These are phyloP conservation scores for Nannochloropsis gaditana DNA, from an alignment of 108 stramenopile species.

Conservation along the genomic window DNA sequence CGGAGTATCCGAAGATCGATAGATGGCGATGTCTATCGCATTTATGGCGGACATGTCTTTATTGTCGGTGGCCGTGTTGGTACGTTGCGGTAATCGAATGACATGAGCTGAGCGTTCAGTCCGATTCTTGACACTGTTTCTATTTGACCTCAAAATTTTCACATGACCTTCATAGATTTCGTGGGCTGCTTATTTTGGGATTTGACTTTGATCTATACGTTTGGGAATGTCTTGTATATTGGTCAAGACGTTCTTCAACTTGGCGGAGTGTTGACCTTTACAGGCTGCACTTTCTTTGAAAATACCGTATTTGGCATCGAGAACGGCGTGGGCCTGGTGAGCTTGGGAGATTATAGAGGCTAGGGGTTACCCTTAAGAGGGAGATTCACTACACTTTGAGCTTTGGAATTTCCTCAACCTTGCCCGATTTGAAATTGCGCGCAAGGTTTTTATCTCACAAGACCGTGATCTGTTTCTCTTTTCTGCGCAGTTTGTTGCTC, in stretches of 20 bases:
- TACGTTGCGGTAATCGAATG: neutral
- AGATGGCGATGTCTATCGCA: neutral
- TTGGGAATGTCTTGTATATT: neutral
- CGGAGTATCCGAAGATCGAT: neutral
- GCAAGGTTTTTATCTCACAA: too few relatives aligned
- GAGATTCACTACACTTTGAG: too few relatives aligned
- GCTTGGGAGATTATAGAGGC: neutral
- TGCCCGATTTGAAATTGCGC: too few relatives aligned
- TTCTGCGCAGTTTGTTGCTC: neutral
- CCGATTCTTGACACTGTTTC: too few relatives aligned
- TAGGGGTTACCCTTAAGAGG: too few relatives aligned
- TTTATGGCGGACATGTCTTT: neutral
- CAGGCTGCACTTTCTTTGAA: neutral
- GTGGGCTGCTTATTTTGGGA: neutral
- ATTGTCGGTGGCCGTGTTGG: neutral
- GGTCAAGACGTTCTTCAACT: neutral
- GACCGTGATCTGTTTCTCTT: too few relatives aligned
- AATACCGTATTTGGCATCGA: neutral
- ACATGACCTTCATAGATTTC: neutral
- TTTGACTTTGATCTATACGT: neutral
- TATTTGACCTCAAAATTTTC: too few relatives aligned
- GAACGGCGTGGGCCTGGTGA: neutral
- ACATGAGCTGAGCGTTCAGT: too few relatives aligned
- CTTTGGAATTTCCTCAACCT: too few relatives aligned
- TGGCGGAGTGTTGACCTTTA: neutral